Percentiles rank a stretch among this genome's conserved stretches.
Conservation (phyloP, 2,329 filamentous ascomycete species). For the Paracamarosporium sp. region DNA sequence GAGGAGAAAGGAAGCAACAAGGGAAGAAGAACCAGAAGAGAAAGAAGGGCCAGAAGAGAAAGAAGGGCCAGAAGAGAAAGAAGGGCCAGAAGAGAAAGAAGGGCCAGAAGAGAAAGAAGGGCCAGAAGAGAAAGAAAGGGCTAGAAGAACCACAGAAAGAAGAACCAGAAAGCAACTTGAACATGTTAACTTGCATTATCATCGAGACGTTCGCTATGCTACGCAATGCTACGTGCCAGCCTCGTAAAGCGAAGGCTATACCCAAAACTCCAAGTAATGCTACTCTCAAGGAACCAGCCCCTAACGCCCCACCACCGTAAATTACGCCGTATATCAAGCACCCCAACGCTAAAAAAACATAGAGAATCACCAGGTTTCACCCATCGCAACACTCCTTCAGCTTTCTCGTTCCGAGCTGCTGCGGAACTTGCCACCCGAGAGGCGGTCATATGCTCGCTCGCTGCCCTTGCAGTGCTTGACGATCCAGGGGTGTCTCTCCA, state of each 20-base stretch:
- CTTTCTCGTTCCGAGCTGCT: constrained; percentile 35
- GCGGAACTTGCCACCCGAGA: constrained; percentile 34
- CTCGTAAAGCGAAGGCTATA: constrained; percentile 6
- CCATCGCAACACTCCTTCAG: constrained; percentile 16
- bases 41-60: too few species aligned
- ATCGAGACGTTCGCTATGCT: constrained; percentile 14
- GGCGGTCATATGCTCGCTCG: constrained; percentile 41
- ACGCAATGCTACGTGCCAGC: constrained; percentile 8
- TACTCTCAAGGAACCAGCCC: not conserved
- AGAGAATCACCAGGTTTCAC: constrained; percentile 3
- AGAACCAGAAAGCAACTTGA: not conserved
- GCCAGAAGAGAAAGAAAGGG: too few species aligned
- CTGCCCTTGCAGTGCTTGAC: constrained; percentile 81
- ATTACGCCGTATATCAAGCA: constrained; percentile 23
- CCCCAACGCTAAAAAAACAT: constrained; percentile 7
- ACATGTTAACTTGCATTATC: constrained; percentile 19
- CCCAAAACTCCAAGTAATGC: constrained; percentile 19
- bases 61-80: too few species aligned
- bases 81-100: too few species aligned
- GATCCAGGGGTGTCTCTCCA: constrained; percentile 94
- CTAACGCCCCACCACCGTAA: constrained; percentile 19
- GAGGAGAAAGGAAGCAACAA: too few species aligned
- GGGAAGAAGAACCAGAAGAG: too few species aligned
- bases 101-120: too few species aligned
- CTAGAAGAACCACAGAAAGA: too few species aligned